A percentile compares a stretch with the other conserved stretches of the same genome.
phyloP scores from a whole-genome alignment of 2,329 filamentous ascomycete species.

The Calonectria pteridis region DNA sequence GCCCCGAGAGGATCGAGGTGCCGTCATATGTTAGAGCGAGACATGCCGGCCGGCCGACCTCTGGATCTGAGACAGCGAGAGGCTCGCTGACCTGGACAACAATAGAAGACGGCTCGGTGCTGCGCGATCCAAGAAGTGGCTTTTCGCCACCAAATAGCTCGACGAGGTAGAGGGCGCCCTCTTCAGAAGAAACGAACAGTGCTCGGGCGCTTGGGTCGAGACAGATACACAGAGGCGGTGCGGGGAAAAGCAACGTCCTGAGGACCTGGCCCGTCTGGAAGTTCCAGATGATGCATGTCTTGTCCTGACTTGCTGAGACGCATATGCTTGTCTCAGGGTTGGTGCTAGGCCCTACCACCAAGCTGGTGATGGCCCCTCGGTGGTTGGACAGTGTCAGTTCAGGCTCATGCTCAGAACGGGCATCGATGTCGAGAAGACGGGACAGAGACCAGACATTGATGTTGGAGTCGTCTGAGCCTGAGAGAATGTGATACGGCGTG shows the following conservation, averaged over 20 bases:
- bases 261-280: conserved; percentile 82
- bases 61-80: conserved; percentile 69
- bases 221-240: conserved; percentile 77
- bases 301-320: conserved; percentile 86
- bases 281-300: conserved; percentile 93
- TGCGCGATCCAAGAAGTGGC: conserved; percentile 66
- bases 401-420: conserved; percentile 73
- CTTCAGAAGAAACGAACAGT: conserved; percentile 83
- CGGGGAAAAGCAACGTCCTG: conserved; percentile 84
- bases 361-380: conserved; percentile 77
- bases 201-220: conserved; percentile 88
- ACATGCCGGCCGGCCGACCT: conserved; percentile 75
- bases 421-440: conserved; percentile 73
- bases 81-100: conserved; percentile 67
- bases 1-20: conserved; percentile 82
- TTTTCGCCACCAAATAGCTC: conserved; percentile 74
- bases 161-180: conserved; percentile 83
- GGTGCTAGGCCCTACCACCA: conserved; percentile 73
- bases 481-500: conserved; percentile 79
- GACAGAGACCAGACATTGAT: conserved; percentile 92
- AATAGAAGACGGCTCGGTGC: conserved; percentile 66
- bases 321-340: conserved; percentile 82
- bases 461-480: conserved; percentile 87
- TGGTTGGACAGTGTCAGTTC: conserved; percentile 83
- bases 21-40: conserved; percentile 86